Evolutionary conservation across 208 protist genomes (phyloP).

Genomic region (Crithidia expoeki): DNA sequence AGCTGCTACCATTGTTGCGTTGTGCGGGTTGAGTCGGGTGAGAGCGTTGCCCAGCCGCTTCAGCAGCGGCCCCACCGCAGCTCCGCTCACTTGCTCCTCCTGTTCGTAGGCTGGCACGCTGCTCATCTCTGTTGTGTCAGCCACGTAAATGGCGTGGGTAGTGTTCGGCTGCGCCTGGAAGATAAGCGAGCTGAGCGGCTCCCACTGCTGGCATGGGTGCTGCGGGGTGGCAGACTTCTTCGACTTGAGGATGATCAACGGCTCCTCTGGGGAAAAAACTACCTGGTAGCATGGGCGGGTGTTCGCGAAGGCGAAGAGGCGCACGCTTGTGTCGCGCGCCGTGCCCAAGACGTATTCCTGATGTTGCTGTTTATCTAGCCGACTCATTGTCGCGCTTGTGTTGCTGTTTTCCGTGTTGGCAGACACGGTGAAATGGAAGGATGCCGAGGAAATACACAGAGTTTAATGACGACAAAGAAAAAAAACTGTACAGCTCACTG

Average conservation of each 20-base stretch:
- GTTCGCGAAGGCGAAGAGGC: slow-evolving; percentile 84
- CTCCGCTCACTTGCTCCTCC: slow-evolving; percentile 56
- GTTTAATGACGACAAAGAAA: too few species aligned
- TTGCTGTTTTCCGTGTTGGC: neutral
- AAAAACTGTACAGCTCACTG: too few species aligned
- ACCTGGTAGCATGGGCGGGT: slow-evolving; percentile 60
- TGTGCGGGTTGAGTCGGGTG: slow-evolving; percentile 71
- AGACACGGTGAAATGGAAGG: neutral
- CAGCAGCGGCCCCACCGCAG: slow-evolving; percentile 55
- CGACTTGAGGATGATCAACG: slow-evolving; percentile 78
- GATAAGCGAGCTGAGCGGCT: slow-evolving; percentile 57
- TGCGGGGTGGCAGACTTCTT: slow-evolving; percentile 41
- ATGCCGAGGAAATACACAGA: too few species aligned
- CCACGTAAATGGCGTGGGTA: slow-evolving; percentile 76
- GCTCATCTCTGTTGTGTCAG: slow-evolving; percentile 57
- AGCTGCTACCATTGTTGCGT: slow-evolving; percentile 72
- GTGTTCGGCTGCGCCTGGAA: slow-evolving; percentile 70
- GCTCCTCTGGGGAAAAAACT: slow-evolving; percentile 72
- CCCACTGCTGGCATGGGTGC: slow-evolving; percentile 80
- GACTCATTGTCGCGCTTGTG: slow-evolving; percentile 46
- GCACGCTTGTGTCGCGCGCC: slow-evolving; percentile 53
- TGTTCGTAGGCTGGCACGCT: slow-evolving; percentile 36
- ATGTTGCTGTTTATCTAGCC: slow-evolving; percentile 70
- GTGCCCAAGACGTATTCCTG: slow-evolving; percentile 67
- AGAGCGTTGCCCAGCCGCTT: slow-evolving; percentile 70